Evolutionary conservation across 305 asterid species (phyloP).

Genomic region (Solanum hybrid): DNA sequence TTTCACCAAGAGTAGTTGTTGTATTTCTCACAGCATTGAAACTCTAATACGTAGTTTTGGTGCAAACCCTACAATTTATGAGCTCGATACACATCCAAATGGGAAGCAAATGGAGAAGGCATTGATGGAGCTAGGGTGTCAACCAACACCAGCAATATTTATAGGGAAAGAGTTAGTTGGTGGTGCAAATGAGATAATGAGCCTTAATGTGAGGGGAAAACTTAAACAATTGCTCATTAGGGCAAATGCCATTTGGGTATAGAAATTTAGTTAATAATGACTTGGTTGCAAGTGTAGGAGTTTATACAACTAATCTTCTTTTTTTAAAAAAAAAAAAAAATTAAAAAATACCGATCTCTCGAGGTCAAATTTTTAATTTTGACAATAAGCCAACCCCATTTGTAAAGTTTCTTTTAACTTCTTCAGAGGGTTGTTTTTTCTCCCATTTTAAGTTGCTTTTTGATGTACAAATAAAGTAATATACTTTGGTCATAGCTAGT

Average conservation of each 20-base stretch:
- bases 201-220: slow-evolving; percentile 43
- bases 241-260: slow-evolving; percentile 67
- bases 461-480: neutral
- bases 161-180: slow-evolving; percentile 45
- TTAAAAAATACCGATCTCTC: too few relatives aligned
- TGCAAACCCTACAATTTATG: slow-evolving; percentile 40
- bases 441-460: neutral
- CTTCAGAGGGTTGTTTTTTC: neutral
- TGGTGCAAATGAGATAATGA: slow-evolving; percentile 53
- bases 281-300: neutral
- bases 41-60: slow-evolving; percentile 42
- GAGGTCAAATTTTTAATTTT: neutral
- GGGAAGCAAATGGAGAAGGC: slow-evolving; percentile 47
- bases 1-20: slow-evolving; percentile 57
- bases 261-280: neutral
- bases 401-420: neutral
- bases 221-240: slow-evolving; percentile 48
- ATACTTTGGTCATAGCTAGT: neutral
- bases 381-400: neutral
- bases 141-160: slow-evolving; percentile 54
- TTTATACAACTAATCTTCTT: neutral
- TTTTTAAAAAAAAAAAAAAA: too few relatives aligned
- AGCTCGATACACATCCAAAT: slow-evolving; percentile 36
- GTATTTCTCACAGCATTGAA: slow-evolving; percentile 40
- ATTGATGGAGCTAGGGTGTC: slow-evolving; percentile 31